Evolutionary conservation across 148 eudicot genomes (phyloP), one percentile per base, ranked within the genome.

Genomic region (Rhododendron kiyosumense): DNA sequence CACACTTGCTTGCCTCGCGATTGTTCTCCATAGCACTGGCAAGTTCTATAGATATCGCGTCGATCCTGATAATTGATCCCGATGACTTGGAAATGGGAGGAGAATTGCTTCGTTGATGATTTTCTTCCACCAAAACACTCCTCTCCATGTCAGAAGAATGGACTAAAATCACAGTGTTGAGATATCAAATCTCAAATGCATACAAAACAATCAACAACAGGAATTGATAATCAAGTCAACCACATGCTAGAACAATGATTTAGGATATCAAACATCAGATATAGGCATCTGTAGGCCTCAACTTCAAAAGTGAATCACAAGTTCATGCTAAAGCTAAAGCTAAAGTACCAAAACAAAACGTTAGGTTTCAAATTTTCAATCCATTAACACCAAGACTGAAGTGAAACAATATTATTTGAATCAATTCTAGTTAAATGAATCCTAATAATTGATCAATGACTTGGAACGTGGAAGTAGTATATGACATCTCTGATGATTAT

Each of bases 21-120:
- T 63, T 87, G 4, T 78, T 78, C 15, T 78, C 85, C 81, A 87
- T 85, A 48, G 61, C 88, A 77, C 85, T 75, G 4, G 84, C 28
- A 36, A 82, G 85, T 83, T 90, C 87, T 17, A 89, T 74, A 52
- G 89, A 86, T 59, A 83, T 85, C 20, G 87, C 24, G 83, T 89
- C 89, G 48, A 89, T 87, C 84, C 84, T 83, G 46, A 85, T 80
- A 86, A 79, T 88, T 41, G 85, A 26, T 81, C 79, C 86, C 28
- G 84, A 75, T 49, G 88, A 81, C 88, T 85, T 87, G 65, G 89
- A 83, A 24, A 85, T 84, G 34, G 88, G 79, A 86, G 73, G 74
- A 14, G 84, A 87, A 13, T 90, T 86, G 63, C 81, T 86, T 86
- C 5, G 78, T 76, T 76, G 87, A 48, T 78, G 86, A 81, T 85